Conservation (phyloP, 2,329 filamentous ascomycete species). For the Colletotrichum nymphaeae region DNA sequence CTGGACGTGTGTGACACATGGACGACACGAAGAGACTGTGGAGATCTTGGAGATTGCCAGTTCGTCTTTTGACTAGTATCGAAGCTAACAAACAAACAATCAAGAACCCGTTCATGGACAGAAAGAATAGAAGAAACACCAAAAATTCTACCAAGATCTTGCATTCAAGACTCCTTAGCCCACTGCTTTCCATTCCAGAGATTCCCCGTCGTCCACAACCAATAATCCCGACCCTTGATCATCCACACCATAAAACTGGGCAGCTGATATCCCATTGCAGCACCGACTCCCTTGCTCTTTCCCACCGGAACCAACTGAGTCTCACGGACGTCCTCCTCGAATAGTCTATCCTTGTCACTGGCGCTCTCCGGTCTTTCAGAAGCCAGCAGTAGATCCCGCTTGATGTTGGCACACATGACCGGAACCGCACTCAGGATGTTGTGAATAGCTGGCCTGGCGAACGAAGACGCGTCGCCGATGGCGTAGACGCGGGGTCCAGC, state of each 20-base stretch:
- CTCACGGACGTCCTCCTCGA: constrained; percentile 55
- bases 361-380: constrained; percentile 39
- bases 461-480: constrained; percentile 56
- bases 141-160: background rate
- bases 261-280: constrained; percentile 53
- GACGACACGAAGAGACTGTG: background rate
- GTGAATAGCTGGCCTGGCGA: constrained; percentile 55
- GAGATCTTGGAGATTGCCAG: background rate
- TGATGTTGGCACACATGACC: constrained; percentile 58
- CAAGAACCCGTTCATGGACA: background rate
- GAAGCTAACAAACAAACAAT: background rate
- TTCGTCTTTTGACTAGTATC: background rate
- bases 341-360: constrained; percentile 45
- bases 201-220: constrained; percentile 58
- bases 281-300: constrained; percentile 56
- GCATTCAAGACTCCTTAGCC: constrained; percentile 52
- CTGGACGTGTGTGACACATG: background rate
- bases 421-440: constrained; percentile 53
- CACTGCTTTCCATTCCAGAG: constrained; percentile 65
- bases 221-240: constrained; percentile 63
- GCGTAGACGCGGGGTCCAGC: constrained; percentile 54
- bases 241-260: constrained; percentile 59
- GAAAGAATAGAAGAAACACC: background rate
- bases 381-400: constrained; percentile 57
- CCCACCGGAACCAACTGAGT: constrained; percentile 62